Evolutionary conservation across 352 stramenopile species (phyloP).

Genomic region (Phytophthora crassamura): DNA sequence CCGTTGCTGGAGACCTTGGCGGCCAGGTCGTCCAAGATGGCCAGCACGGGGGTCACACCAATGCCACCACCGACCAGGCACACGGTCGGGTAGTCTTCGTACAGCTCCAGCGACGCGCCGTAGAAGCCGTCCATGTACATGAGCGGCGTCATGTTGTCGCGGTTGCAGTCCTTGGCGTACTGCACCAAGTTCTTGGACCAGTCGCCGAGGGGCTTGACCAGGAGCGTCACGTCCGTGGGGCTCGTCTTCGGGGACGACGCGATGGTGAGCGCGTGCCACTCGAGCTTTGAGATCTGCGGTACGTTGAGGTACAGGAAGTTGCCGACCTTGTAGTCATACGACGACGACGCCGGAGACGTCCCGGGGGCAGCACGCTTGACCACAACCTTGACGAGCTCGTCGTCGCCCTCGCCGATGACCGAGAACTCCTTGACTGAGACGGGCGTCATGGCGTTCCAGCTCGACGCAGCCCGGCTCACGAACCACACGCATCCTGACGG

Average conservation of each 20-base stretch:
- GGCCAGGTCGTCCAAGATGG: conserved; percentile 55
- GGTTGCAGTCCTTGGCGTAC: conserved; percentile 50
- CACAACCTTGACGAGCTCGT: conserved; percentile 60
- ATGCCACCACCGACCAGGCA: conserved; percentile 56
- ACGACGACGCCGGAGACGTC: conserved; percentile 35
- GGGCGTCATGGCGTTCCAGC: conserved; percentile 50
- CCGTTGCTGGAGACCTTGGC: conserved; percentile 37
- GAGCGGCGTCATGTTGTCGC: conserved; percentile 31
- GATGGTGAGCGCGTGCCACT: conserved; percentile 70
- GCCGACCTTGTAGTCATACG: conserved; percentile 59
- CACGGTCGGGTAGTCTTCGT: conserved; percentile 55
- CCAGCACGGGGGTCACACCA: conserved; percentile 51
- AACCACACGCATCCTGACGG: conserved; percentile 59
- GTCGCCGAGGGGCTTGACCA: conserved; percentile 60
- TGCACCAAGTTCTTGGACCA: conserved; percentile 52
- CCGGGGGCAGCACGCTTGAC: conserved; percentile 44
- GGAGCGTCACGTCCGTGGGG: conserved; percentile 43
- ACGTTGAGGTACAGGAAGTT: conserved; percentile 69
- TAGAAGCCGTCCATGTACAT: conserved; percentile 72
- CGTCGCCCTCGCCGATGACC: conserved; percentile 33
- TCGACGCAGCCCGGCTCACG: conserved; percentile 53
- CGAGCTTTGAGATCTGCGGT: conserved; percentile 54
- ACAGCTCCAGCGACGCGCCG: conserved; percentile 50
- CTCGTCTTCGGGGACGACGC: conserved; percentile 56
- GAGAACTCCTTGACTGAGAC: conserved; percentile 46